phyloP scores from a whole-genome alignment of 306 rosid species.

The Sicyos edulis region DNA sequence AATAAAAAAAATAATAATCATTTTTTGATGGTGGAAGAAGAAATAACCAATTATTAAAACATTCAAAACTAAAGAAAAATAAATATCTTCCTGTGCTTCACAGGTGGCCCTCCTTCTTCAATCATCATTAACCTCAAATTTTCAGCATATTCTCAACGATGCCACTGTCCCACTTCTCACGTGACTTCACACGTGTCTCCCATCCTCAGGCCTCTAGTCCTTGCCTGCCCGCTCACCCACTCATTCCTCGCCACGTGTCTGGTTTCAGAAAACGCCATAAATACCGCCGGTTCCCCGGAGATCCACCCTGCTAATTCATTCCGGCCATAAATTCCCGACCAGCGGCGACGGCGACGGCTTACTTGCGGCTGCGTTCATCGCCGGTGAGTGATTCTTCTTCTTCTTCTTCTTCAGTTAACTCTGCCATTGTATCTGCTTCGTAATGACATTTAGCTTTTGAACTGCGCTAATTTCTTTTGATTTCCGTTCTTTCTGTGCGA shows the following conservation, averaged over 20 bases:
- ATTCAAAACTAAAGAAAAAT: too few species aligned
- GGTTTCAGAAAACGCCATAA: not conserved
- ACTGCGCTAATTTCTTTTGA: not conserved
- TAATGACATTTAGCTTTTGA: not conserved
- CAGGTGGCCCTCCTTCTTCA: not conserved
- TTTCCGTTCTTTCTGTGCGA: not conserved
- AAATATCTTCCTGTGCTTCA: not conserved
- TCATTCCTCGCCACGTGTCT: conserved; percentile 18
- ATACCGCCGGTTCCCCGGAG: not conserved
- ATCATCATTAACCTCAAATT: not conserved
- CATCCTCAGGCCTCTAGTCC: not conserved
- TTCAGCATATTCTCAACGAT: not conserved
- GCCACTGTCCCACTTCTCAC: conserved; percentile 13
- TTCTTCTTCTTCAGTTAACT: not conserved
- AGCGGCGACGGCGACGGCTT: not conserved
- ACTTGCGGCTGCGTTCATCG: not conserved
- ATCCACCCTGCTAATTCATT: not conserved
- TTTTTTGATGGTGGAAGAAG: too few species aligned
- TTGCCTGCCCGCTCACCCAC: not conserved
- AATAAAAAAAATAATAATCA: not conserved
- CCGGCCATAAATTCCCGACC: not conserved
- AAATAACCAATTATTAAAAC: too few species aligned
- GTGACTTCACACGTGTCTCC: not conserved
- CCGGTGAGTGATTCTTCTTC: not conserved
- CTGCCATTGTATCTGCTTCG: not conserved